A percentile compares a stretch with the other conserved stretches of the same genome.
These are phyloP conservation scores for Boletales sp. DNA, from an alignment of 768 basidiomycete genomes.

Conservation along the genomic window DNA sequence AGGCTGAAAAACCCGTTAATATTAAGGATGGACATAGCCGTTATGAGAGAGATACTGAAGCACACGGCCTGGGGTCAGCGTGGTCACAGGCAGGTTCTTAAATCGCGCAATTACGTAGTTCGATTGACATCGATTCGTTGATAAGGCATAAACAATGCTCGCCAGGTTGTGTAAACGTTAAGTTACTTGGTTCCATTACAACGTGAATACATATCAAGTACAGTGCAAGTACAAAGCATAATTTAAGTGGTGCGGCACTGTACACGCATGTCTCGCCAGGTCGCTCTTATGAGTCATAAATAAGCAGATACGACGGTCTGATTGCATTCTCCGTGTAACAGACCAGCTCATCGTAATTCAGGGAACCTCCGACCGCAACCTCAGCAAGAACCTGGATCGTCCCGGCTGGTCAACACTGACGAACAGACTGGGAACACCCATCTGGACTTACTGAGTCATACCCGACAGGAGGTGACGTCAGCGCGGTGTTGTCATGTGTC, in stretches of 20 bases:
- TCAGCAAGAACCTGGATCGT: conserved; percentile 59
- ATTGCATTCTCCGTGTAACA: conserved; percentile 72
- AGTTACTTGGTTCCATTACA: too few relatives aligned
- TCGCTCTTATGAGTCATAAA: conserved; percentile 50
- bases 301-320: conserved; percentile 64
- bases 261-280: neutral
- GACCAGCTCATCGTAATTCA: conserved; percentile 71
- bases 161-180: too few relatives aligned
- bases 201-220: too few relatives aligned
- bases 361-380: conserved; percentile 48
- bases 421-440: neutral
- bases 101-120: neutral
- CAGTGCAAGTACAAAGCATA: neutral
- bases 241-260: neutral
- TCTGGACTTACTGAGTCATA: conserved; percentile 57
- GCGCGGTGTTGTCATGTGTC: conserved; percentile 49
- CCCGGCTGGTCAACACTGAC: neutral
- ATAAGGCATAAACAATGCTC: too few relatives aligned
- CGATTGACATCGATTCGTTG: too few relatives aligned
- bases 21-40: conserved; percentile 94
- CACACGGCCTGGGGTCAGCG: conserved; percentile 91
- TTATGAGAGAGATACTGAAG: conserved; percentile 87
- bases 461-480: conserved; percentile 58
- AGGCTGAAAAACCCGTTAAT: conserved; percentile 90
- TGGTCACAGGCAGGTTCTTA: conserved; percentile 77